Base-by-base conservation (phyloP, 78 protist genomes). In the Chrysochromulina parva region DNA sequence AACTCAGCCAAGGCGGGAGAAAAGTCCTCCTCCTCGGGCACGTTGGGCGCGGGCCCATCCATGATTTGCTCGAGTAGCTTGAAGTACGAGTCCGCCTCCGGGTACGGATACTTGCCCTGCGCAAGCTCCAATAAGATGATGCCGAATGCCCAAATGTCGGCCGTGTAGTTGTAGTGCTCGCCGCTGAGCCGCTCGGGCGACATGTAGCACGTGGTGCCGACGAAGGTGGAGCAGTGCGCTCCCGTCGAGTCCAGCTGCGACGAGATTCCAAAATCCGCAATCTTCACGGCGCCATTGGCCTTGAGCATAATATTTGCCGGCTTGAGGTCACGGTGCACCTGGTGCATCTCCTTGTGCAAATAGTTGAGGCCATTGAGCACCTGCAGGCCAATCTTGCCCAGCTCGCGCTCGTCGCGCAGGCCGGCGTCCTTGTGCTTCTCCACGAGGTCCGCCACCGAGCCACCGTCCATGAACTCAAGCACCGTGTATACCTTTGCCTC, bases 251-350 rank as follows among this genome's bases (percentile, higher is more conserved):
- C 86, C 24, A 78, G 86, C 62, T 52, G 48, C 62, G 86, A 53
- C 26, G 86, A 78, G 86, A 78, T 78, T 2, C 86, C 86, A 24
- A 78, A 78, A 47, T 78, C 86, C 52, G 86, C 20, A 11, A 78
- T 78, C 86, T 78, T 78, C 53, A 20, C 58, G 24, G 1, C 24
- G 24, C 86, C 86, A 1, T 53, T 2, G 26, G 3, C 11, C 48
- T 53, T 78, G 55, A 16, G 55, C 86, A 78, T 50, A 26, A 78
- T n/a, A 7, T 78, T 78, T 9, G 62, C 86, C 62, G 86, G 86
- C 60, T 78, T 78, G 38, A 78, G 59, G 60, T 78, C 86, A 62
- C 86, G 86, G 85, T 52, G 85, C 60, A 20, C 85, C 86, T 78
- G 86, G 62, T 53, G 86, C 11, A 24, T 0, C 60, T 78, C 47